Percentiles rank a stretch among this genome's conserved stretches.
Conservation (phyloP, 129 eudicot species). For the Scalesia atractyloides region DNA sequence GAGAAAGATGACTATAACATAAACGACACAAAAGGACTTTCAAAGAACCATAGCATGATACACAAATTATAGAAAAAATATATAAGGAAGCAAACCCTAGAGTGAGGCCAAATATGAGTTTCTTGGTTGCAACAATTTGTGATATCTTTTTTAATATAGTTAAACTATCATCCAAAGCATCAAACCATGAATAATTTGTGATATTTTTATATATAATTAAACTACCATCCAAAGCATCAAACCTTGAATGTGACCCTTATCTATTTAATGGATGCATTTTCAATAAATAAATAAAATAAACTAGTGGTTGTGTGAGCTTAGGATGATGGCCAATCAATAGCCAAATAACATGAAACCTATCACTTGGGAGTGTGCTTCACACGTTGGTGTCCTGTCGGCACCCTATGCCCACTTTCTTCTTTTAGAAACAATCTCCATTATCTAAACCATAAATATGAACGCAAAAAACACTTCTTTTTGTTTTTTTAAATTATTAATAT, state of each 20-base stretch:
- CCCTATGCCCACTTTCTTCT: constrained; percentile 34
- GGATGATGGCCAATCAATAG: constrained; percentile 20
- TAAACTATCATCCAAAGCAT: background rate
- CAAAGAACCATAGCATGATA: no score
- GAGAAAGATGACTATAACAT: no score
- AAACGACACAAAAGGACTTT: no score
- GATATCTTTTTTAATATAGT: no score
- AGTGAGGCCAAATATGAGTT: no score
- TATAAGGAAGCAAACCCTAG: no score
- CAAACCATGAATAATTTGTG: background rate
- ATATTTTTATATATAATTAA: background rate
- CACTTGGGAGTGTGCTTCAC: constrained; percentile 44
- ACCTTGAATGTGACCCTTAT: background rate
- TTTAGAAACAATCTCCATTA: constrained; percentile 23
- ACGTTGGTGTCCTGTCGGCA: constrained; percentile 39
- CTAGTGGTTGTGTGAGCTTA: constrained; percentile 1
- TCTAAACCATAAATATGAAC: constrained; percentile 6
- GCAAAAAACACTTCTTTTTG: background rate
- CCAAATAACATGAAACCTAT: constrained; percentile 23
- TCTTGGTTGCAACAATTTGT: no score
- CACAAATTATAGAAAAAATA: no score
- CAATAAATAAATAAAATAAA: background rate
- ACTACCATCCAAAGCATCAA: constrained; percentile 1
- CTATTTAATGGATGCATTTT: background rate
- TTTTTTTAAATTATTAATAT: background rate